Conservation (phyloP, 169 alveolate species). For the Plasmodium falciparum region DNA sequence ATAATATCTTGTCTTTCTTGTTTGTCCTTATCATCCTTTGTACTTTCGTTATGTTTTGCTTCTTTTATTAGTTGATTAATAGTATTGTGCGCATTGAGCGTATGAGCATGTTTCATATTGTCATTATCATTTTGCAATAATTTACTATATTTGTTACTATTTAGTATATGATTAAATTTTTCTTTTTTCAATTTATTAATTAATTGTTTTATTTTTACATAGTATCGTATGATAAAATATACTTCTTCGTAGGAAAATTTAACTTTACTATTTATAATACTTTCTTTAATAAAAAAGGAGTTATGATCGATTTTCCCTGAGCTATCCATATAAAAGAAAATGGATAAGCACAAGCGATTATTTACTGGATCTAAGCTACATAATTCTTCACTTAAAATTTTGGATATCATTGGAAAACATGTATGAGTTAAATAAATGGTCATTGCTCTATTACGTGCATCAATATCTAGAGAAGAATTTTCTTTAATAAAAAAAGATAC, state of each 20-base stretch:
- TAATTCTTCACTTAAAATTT: conserved; percentile 63
- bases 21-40: too few relatives aligned
- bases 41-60: background rate
- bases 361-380: conserved; percentile 67
- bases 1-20: conserved; percentile 1
- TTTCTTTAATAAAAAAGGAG: conserved; percentile 54
- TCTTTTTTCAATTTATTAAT: conserved; percentile 37
- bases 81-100: background rate
- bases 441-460: conserved; percentile 94
- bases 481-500: conserved; percentile 95
- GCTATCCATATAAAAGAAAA: conserved; percentile 73
- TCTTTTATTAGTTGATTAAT: background rate
- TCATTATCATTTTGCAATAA: background rate
- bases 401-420: conserved; percentile 79
- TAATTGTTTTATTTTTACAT: conserved; percentile 25
- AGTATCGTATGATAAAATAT: conserved; percentile 10
- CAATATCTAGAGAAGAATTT: conserved; percentile 93
- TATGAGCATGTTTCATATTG: background rate
- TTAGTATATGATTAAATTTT: background rate
- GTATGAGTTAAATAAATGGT: conserved; percentile 93
- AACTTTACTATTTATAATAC: conserved; percentile 57
- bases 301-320: conserved; percentile 69
- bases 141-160: too few relatives aligned
- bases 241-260: conserved; percentile 74
- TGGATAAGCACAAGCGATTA: conserved; percentile 53